A percentile compares a stretch with the other conserved stretches of the same genome.
Evolutionary conservation across 768 basidiomycete species (phyloP).

Genomic region (Podaxis mareebaensis): DNA sequence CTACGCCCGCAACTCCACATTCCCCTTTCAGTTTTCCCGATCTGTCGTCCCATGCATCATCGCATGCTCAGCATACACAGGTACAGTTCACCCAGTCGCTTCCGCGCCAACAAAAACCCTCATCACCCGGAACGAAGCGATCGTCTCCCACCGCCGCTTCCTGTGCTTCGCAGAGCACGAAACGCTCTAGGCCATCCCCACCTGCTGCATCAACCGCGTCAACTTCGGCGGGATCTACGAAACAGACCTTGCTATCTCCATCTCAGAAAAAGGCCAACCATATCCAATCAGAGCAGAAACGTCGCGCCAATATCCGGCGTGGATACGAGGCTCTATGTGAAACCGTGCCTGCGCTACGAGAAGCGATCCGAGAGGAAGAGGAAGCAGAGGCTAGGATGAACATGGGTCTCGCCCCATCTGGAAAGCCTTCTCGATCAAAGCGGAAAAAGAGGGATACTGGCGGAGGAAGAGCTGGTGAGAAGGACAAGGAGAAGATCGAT

Average conservation of each 20-base stretch:
- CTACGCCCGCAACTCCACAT: constrained; percentile 15
- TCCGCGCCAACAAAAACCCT: not conserved
- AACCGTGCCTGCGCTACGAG: constrained; percentile 76
- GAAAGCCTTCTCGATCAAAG: constrained; percentile 26
- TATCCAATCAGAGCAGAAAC: constrained; percentile 92
- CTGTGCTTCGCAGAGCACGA: not conserved
- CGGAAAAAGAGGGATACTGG: constrained; percentile 43
- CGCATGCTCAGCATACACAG: not conserved
- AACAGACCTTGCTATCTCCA: constrained; percentile 57
- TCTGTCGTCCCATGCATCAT: not conserved
- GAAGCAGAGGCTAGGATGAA: constrained; percentile 33
- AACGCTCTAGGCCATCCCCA: constrained; percentile 9
- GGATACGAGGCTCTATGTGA: constrained; percentile 90
- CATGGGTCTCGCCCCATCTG: constrained; percentile 17
- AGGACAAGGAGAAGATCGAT: constrained; percentile 66
- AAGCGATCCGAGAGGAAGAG: constrained; percentile 80
- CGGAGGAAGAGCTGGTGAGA: constrained; percentile 29
- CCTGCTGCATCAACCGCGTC: constrained; percentile 6
- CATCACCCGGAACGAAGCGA: constrained; percentile 6
- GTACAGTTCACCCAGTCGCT: not conserved
- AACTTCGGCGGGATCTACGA: constrained; percentile 13
- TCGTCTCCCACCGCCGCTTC: not conserved
- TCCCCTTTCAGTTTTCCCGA: constrained; percentile 14
- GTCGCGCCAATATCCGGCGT: constrained; percentile 84
- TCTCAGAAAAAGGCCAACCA: constrained; percentile 93